phyloP scores from a whole-genome alignment of 2,329 filamentous ascomycete genomes.

The Penicillium sp. region DNA sequence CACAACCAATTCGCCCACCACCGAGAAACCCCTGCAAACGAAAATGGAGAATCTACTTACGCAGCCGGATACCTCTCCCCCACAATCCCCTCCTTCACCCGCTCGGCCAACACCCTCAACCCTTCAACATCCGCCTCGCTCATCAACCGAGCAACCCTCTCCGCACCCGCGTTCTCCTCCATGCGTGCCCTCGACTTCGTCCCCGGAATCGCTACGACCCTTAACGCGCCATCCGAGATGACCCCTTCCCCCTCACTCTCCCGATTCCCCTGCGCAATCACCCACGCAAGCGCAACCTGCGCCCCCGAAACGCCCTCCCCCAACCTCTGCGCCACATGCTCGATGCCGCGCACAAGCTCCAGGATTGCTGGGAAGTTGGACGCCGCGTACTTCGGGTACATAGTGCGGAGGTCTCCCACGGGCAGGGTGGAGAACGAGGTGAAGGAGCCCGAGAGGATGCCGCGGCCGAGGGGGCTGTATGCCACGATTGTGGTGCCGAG shows the following conservation, averaged over 20 bases:
- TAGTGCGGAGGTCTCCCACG: constrained; percentile 52
- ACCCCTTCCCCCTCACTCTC: too few species aligned
- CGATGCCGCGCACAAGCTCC: constrained; percentile 55
- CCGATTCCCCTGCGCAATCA: constrained; percentile 51
- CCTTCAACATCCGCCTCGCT: background rate
- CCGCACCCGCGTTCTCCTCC: constrained; percentile 10
- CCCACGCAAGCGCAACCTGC: constrained; percentile 68
- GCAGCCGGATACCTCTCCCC: background rate
- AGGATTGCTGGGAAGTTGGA: constrained; percentile 62
- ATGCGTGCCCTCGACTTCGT: background rate
- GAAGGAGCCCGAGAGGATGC: constrained; percentile 60
- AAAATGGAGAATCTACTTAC: background rate
- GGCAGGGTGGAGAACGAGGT: constrained; percentile 54
- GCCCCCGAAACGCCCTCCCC: constrained; percentile 59
- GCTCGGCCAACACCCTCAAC: background rate
- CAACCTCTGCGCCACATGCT: constrained; percentile 51
- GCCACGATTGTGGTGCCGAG: constrained; percentile 63
- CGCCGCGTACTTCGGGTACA: constrained; percentile 53
- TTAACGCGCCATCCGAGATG: too few species aligned
- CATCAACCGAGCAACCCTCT: background rate
- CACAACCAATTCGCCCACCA: background rate
- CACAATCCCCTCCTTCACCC: background rate
- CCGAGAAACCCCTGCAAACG: background rate
- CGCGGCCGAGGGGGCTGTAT: constrained; percentile 65
- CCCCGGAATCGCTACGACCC: constrained; percentile 14